Percentiles rank a stretch among this genome's conserved stretches.
These are phyloP conservation scores for Flaveria bidentis DNA, from an alignment of 129 eudicot species.

Conservation along the genomic window DNA sequence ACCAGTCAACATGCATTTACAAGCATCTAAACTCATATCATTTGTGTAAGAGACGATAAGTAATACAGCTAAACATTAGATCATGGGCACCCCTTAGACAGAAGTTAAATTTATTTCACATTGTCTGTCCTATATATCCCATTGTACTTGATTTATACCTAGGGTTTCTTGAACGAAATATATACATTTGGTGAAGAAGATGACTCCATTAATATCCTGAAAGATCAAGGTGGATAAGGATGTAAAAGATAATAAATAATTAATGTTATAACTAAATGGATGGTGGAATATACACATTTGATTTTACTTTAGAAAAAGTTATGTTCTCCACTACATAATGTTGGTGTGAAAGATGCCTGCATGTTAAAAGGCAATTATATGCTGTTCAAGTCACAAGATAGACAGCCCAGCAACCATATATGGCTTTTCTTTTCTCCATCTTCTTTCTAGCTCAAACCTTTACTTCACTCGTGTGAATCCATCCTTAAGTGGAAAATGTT, in stretches of 20 bases:
- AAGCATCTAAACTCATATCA: too few relatives aligned
- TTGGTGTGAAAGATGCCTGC: slow-evolving; percentile 27
- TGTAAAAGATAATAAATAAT: not conserved
- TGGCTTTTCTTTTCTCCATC: not conserved
- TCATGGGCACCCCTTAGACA: too few relatives aligned
- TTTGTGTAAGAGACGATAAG: too few relatives aligned
- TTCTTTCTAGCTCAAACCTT: not conserved
- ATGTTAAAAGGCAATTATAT: slow-evolving; percentile 1
- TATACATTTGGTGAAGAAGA: not conserved
- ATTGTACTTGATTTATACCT: not conserved
- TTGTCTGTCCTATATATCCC: too few relatives aligned
- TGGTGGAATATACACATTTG: slow-evolving; percentile 22
- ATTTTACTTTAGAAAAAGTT: slow-evolving; percentile 30
- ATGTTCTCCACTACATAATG: slow-evolving; percentile 35
- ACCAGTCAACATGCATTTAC: too few relatives aligned
- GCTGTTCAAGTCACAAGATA: slow-evolving; percentile 27
- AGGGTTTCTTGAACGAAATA: not conserved
- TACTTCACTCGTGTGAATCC: not conserved
- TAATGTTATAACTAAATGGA: not conserved
- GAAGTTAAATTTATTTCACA: too few relatives aligned
- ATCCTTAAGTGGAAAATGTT: slow-evolving; percentile 9
- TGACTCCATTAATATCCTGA: not conserved
- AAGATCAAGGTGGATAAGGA: slow-evolving; percentile 3
- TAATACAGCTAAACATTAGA: too few relatives aligned
- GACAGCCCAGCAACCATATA: slow-evolving; percentile 21